Percentiles rank a stretch among this genome's conserved stretches.
phyloP scores from a whole-genome alignment of 331 rosid species.

The Malus hybrid region DNA sequence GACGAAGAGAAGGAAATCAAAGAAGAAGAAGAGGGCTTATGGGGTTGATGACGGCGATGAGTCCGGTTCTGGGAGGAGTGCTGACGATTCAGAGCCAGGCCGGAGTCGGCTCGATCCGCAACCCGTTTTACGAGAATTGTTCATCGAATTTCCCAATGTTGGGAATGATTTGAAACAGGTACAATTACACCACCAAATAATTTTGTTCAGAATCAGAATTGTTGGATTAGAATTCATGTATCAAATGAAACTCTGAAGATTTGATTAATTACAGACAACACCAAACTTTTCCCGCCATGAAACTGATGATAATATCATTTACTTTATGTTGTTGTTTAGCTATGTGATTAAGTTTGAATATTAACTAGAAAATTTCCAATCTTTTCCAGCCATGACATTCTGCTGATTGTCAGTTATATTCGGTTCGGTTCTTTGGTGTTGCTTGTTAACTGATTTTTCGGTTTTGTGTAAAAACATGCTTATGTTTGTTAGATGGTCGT shows the following conservation, averaged over 20 bases:
- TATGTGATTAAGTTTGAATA: background rate
- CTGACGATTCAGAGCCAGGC: slow-evolving; percentile 23
- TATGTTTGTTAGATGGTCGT: background rate
- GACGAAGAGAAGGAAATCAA: slow-evolving; percentile 27
- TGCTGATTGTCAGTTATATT: background rate
- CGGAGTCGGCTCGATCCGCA: slow-evolving; percentile 35
- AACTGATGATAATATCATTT: background rate
- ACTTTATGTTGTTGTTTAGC: background rate
- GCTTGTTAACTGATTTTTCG: background rate
- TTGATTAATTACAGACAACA: background rate
- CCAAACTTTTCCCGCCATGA: background rate
- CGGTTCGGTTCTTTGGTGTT: background rate
- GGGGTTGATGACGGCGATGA: slow-evolving; percentile 25
- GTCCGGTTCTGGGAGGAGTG: slow-evolving; percentile 10
- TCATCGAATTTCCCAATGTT: slow-evolving; percentile 62
- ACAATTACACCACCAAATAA: background rate
- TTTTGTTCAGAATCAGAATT: background rate
- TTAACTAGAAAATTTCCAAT: background rate
- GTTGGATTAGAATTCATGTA: background rate
- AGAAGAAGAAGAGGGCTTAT: slow-evolving; percentile 22
- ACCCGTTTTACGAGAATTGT: slow-evolving; percentile 34
- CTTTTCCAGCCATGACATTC: background rate
- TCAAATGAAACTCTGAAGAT: background rate
- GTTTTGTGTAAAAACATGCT: background rate
- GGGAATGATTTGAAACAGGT: slow-evolving; percentile 74